Conservation (phyloP, 1,139 yeast genomes). For the Yamadazyma songkhlaensis region DNA sequence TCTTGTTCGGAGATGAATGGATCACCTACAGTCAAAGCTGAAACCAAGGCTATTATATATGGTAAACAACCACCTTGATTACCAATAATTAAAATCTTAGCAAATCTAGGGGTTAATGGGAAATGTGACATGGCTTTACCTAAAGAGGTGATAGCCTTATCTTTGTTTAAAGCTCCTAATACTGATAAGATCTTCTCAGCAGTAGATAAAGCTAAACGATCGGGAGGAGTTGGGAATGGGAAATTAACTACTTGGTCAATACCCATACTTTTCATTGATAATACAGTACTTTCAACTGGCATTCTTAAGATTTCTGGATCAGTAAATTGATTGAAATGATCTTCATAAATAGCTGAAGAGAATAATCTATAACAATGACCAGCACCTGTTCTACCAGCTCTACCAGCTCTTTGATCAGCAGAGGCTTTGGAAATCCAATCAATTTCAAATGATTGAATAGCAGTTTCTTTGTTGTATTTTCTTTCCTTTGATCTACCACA, state of each 20-base stretch:
- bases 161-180: slow-evolving; percentile 73
- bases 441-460: slow-evolving; percentile 89
- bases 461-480: slow-evolving; percentile 75
- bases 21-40: slow-evolving; percentile 92
- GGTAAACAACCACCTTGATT: slow-evolving; percentile 85
- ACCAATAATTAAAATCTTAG: slow-evolving; percentile 86
- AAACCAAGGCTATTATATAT: slow-evolving; percentile 83
- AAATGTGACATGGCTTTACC: slow-evolving; percentile 87
- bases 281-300: slow-evolving; percentile 94
- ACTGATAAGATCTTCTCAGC: slow-evolving; percentile 69
- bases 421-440: slow-evolving; percentile 96
- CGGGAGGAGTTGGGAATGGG: slow-evolving; percentile 97
- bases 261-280: slow-evolving; percentile 97
- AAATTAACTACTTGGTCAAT: slow-evolving; percentile 86
- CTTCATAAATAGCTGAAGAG: slow-evolving; percentile 94
- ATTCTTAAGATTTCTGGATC: slow-evolving; percentile 88
- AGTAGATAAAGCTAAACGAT: slow-evolving; percentile 51
- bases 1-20: slow-evolving; percentile 79
- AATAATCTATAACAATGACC: slow-evolving; percentile 93
- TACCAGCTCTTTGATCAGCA: slow-evolving; percentile 92
- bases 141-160: slow-evolving; percentile 59
- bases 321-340: slow-evolving; percentile 77
- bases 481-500: slow-evolving; percentile 93
- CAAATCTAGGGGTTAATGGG: slow-evolving; percentile 91
- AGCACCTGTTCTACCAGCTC: slow-evolving; percentile 99